Evolutionary conservation across 2,329 filamentous ascomycete species (phyloP).

Genomic region (Akanthomyces dipterigenus): DNA sequence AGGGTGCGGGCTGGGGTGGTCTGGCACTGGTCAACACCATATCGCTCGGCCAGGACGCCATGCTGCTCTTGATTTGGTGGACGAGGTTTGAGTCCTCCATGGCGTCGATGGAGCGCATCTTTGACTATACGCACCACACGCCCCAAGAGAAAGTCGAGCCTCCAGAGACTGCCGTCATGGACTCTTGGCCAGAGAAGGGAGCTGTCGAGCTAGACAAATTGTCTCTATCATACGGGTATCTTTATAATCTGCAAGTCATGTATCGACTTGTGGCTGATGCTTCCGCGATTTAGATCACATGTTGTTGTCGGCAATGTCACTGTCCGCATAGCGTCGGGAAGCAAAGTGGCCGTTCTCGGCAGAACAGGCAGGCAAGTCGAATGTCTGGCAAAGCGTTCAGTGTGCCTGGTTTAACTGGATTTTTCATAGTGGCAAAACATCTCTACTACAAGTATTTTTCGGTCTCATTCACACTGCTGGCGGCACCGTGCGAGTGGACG

Average conservation of each 20-base stretch:
- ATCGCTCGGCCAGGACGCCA: neutral
- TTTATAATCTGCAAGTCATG: neutral
- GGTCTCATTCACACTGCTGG: neutral
- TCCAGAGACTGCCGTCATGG: neutral
- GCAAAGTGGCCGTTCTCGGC: neutral
- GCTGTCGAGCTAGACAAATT: neutral
- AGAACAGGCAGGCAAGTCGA: neutral
- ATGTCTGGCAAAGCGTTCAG: neutral
- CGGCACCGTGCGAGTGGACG: neutral
- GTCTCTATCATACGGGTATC: neutral
- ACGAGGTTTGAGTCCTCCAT: neutral
- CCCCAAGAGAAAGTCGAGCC: neutral
- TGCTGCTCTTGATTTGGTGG: neutral
- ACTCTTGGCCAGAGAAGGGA: neutral
- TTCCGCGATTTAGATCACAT: neutral
- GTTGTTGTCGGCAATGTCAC: neutral
- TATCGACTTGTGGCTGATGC: neutral
- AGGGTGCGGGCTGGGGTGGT: neutral
- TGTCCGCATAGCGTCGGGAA: neutral
- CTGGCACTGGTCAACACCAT: neutral
- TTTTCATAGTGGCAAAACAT: neutral
- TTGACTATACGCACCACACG: neutral
- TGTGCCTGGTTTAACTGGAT: neutral
- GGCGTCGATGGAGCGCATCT: neutral
- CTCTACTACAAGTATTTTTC: neutral